These are phyloP conservation scores for Linum lewisii DNA, from an alignment of 345 rosid species.

Conservation along the genomic window DNA sequence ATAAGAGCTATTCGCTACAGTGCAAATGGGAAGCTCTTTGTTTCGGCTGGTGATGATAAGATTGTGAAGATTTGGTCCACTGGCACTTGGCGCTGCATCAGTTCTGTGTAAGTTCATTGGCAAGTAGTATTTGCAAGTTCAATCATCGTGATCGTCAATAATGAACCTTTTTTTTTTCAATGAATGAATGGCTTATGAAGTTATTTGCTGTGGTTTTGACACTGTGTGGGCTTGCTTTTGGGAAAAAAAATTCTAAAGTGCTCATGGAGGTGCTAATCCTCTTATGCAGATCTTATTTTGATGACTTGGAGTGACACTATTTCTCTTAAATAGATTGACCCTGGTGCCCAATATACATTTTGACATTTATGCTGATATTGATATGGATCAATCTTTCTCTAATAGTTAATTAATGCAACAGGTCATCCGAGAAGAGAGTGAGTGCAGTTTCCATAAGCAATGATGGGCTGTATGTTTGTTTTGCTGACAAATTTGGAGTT, in stretches of 20 bases:
- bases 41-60: conserved; percentile 90
- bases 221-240: neutral
- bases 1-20: conserved; percentile 72
- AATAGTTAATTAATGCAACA: conserved; percentile 15
- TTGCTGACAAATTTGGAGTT: conserved; percentile 93
- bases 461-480: conserved; percentile 59
- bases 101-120: conserved; percentile 46
- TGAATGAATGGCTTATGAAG: neutral
- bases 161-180: no score
- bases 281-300: neutral
- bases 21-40: conserved; percentile 59
- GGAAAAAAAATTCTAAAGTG: no score
- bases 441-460: conserved; percentile 65
- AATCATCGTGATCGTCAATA: neutral
- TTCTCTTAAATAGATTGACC: no score
- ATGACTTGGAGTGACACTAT: neutral
- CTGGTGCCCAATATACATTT: neutral
- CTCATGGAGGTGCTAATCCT: neutral
- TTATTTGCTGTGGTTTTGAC: no score
- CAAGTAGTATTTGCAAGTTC: neutral
- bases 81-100: conserved; percentile 61
- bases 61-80: conserved; percentile 85
- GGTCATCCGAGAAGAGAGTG: conserved; percentile 89
- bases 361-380: neutral
- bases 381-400: neutral